Evolutionary conservation across 371 early-diverging fungal genomes (phyloP).

Genomic region (Mucor circinelloides): DNA sequence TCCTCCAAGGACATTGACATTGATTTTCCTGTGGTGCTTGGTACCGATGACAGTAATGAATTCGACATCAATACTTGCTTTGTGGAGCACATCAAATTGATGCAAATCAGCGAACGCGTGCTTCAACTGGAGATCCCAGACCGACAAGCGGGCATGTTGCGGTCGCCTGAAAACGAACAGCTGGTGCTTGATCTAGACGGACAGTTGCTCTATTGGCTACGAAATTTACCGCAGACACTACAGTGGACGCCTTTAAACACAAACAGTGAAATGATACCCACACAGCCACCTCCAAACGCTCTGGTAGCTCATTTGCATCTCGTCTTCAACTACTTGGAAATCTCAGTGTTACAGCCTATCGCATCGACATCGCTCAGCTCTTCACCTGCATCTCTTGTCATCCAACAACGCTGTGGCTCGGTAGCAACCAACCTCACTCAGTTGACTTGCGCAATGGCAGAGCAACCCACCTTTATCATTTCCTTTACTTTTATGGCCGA

Average conservation of each 20-base stretch:
- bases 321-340: conserved; percentile 28
- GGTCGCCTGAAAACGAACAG: conserved; percentile 19
- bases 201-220: conserved; percentile 23
- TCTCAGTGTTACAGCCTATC: conserved; percentile 7
- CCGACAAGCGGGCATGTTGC: conserved; percentile 12
- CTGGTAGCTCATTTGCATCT: conserved; percentile 28
- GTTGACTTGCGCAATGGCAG: conserved; percentile 16
- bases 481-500: conserved; percentile 17
- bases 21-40: conserved; percentile 30
- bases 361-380: not conserved
- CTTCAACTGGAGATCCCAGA: conserved; percentile 23
- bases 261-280: conserved; percentile 17
- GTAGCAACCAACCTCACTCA: conserved; percentile 27
- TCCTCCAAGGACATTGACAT: conserved; percentile 20
- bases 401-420: conserved; percentile 25
- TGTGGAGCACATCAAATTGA: conserved; percentile 30
- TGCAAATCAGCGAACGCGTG: conserved; percentile 29
- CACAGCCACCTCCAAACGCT: conserved; percentile 36
- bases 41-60: conserved; percentile 27
- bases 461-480: conserved; percentile 21
- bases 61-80: conserved; percentile 31
- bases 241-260: conserved; percentile 29
- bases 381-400: conserved; percentile 1
- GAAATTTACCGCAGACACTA: conserved; percentile 21
- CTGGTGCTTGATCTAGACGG: conserved; percentile 25